Evolutionary conservation across 257 asterid genomes (phyloP).

Genomic region (Nemophila menziesii): DNA sequence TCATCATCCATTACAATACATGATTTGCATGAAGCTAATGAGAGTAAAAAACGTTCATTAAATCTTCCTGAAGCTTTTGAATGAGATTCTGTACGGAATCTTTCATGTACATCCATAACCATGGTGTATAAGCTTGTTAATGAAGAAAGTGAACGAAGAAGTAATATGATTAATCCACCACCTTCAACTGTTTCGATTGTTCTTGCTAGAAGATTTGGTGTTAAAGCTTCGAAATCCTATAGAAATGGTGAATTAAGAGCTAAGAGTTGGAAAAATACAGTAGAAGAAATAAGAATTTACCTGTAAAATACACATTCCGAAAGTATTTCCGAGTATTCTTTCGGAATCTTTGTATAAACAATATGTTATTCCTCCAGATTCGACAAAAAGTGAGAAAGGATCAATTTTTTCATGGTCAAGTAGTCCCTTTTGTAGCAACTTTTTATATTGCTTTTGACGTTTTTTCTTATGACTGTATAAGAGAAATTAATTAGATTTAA

Average conservation of each 20-base stretch:
- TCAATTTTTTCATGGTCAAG: conserved; percentile 74
- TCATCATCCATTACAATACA: conserved; percentile 98
- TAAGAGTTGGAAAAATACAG: too few relatives aligned
- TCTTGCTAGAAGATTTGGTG: conserved; percentile 98
- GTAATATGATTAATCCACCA: conserved; percentile 84
- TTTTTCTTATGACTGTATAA: conserved; percentile 62
- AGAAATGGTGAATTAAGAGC: conserved; percentile 1
- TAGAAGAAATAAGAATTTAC: conserved; percentile 20
- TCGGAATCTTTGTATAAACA: conserved; percentile 87
- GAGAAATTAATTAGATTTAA: background rate
- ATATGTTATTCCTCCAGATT: conserved; percentile 63
- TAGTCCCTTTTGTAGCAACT: conserved; percentile 50
- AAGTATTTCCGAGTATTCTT: conserved; percentile 92
- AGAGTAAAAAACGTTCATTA: conserved; percentile 91
- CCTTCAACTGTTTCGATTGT: conserved; percentile 99
- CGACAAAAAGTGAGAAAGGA: conserved; percentile 59
- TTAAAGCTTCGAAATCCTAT: conserved; percentile 92
- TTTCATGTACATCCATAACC: conserved; percentile 98
- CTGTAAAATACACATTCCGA: conserved; percentile 97
- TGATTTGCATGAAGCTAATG: conserved; percentile 82
- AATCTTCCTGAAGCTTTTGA: conserved; percentile 68
- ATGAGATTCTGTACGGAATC: conserved; percentile 94
- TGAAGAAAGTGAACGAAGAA: conserved; percentile 79
- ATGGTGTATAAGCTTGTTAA: conserved; percentile 80
- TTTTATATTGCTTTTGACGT: conserved; percentile 75